These are phyloP conservation scores for Lodderomyces elongisporus DNA, from an alignment of 1,139 yeast genomes.

Conservation along the genomic window DNA sequence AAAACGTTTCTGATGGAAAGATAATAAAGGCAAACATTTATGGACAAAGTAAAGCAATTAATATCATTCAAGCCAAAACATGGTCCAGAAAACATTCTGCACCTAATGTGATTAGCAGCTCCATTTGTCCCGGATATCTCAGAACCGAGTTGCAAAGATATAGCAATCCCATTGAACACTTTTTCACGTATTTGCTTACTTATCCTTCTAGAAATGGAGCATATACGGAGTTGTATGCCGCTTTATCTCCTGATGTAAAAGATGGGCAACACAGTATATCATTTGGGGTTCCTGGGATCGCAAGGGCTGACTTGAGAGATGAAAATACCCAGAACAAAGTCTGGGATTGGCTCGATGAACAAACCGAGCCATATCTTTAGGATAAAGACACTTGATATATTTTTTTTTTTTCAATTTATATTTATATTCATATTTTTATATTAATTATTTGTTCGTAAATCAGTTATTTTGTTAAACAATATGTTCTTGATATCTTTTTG, in stretches of 20 bases:
- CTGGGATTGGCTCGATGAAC: slow-evolving; percentile 11
- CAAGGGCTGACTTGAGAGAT: slow-evolving; percentile 11
- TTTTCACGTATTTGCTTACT: slow-evolving; percentile 3
- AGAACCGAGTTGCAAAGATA: slow-evolving; percentile 38
- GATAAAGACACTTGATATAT: neutral
- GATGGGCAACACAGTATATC: slow-evolving; percentile 16
- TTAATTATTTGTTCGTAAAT: too few species aligned
- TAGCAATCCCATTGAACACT: slow-evolving; percentile 10
- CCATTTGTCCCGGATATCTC: slow-evolving; percentile 45
- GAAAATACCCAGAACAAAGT: slow-evolving; percentile 12
- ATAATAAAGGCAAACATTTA: slow-evolving; percentile 16
- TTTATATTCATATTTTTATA: neutral
- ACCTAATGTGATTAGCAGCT: slow-evolving; percentile 31
- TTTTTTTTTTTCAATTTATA: neutral
- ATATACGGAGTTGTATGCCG: slow-evolving; percentile 21
- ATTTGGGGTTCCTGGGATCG: slow-evolving; percentile 21
- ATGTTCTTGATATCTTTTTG: too few species aligned
- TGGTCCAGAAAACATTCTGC: slow-evolving; percentile 38
- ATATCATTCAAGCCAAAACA: slow-evolving; percentile 36
- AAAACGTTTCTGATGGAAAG: slow-evolving; percentile 5
- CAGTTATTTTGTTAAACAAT: too few species aligned
- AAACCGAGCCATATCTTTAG: slow-evolving; percentile 9
- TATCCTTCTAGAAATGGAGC: slow-evolving; percentile 16
- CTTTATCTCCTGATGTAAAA: slow-evolving; percentile 17
- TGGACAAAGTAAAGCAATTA: slow-evolving; percentile 48